Evolutionary conservation across 257 asterid genomes (phyloP), one percentile per base, ranked within the genome.

Genomic region (Ligustrum vulgare): DNA sequence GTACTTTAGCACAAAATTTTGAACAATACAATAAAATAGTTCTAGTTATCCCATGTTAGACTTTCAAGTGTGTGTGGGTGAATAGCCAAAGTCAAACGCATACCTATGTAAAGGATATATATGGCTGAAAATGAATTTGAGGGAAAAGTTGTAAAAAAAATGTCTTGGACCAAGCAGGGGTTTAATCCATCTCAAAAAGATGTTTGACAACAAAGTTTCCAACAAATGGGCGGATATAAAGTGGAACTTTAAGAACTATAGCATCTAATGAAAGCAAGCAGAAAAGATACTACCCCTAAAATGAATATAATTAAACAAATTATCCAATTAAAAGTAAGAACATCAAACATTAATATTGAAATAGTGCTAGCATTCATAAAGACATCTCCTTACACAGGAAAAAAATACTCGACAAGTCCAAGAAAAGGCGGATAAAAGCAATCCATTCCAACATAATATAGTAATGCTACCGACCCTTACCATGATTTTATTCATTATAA

Each of bases 401-500:
- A 70, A 60, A 6, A 18, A 60, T 18, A 60, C 2, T 23, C 37
- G 33, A 8, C 2, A 18, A 13, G 12, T 13, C 5, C 20, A 41
- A 22, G 9, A 28, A 39, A 60, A 11, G 34, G 16, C 35, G 1
- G 67, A 23, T 9, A 25, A 23, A 60, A 35, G 72, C 79, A 64
- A 54, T 20, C 33, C 23, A 41, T 23, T 72, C 45, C 64, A 41
- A 76, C 72, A 32, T 31, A 49, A 71, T 37, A 12, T 58, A 77
- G 49, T 69, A 45, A 54, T 22, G 71, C 12, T 16, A 47, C 56
- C 22, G 35, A 56, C 58, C 34, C 45, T 66, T 58, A 15, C 36
- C 8, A 20, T 18, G 47, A 78, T 51, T 58, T 12, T 32, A 1
- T 22, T 60, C 9, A 25, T 60, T 36, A 31, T 18, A 20, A 9